Evolutionary conservation across 306 rosid species (phyloP).

Genomic region (Begonia peltatifolia): DNA sequence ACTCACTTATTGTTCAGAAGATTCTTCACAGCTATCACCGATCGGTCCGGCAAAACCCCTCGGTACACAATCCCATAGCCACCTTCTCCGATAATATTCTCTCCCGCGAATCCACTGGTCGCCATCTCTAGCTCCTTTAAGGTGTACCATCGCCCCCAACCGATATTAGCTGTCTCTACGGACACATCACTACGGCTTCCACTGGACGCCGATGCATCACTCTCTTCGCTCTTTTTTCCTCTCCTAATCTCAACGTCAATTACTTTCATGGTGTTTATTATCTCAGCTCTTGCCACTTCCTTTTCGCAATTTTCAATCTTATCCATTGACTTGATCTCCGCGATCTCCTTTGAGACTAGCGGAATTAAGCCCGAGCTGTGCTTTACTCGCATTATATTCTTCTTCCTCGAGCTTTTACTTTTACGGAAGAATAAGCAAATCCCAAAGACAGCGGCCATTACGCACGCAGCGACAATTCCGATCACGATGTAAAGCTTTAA

Average conservation of each 20-base stretch:
- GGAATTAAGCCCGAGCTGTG: constrained; percentile 89
- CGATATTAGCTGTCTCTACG: constrained; percentile 44
- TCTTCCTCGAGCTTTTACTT: constrained; percentile 18
- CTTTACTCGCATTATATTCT: constrained; percentile 24
- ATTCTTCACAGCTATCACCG: too few relatives aligned
- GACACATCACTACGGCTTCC: constrained; percentile 28
- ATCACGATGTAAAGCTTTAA: constrained; percentile 38
- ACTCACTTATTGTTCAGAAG: constrained; percentile 6
- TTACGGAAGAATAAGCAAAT: constrained; percentile 40
- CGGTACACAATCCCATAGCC: constrained; percentile 24
- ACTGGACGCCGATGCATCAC: constrained; percentile 28
- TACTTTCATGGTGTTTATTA: constrained; percentile 18
- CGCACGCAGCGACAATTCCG: constrained; percentile 18
- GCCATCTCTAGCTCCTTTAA: constrained; percentile 40
- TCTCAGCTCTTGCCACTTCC: constrained; percentile 17
- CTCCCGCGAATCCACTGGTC: background rate
- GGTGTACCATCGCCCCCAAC: constrained; percentile 93
- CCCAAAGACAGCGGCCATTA: constrained; percentile 19
- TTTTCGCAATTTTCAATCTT: constrained; percentile 16
- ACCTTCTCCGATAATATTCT: constrained; percentile 8
- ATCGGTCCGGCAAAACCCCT: background rate
- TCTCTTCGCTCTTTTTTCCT: constrained; percentile 19
- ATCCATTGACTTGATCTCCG: constrained; percentile 34
- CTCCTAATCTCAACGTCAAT: constrained; percentile 15
- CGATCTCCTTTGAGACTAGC: constrained; percentile 69